phyloP scores from a whole-genome alignment of 495 filamentous ascomycete genomes.

The Oleoguttula mirabilis region DNA sequence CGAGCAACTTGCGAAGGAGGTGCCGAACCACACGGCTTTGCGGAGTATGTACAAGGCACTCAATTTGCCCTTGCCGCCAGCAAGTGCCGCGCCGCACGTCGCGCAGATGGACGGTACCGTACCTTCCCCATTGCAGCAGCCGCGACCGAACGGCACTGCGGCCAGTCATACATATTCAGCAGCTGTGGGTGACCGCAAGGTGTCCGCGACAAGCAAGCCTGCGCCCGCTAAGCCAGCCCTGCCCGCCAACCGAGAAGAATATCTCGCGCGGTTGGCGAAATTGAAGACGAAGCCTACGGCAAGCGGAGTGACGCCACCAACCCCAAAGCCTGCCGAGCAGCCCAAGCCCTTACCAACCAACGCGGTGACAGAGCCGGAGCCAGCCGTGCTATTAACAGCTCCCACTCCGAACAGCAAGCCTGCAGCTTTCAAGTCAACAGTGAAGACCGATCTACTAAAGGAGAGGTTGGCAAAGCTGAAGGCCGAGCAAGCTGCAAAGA shows the following conservation, averaged over 20 bases:
- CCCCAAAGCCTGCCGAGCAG: too few relatives aligned
- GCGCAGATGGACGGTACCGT: too few relatives aligned
- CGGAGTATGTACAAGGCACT: constrained; percentile 10
- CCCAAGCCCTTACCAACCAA: too few relatives aligned
- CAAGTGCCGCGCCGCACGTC: too few relatives aligned
- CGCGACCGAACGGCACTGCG: neutral
- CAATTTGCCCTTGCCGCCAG: too few relatives aligned
- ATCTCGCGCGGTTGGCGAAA: constrained; percentile 11
- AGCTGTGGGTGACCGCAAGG: neutral
- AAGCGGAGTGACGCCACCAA: too few relatives aligned
- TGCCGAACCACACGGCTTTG: constrained; percentile 9
- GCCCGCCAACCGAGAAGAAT: constrained; percentile 1
- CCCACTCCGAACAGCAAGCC: too few relatives aligned
- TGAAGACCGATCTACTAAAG: constrained; percentile 8
- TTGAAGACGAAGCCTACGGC: neutral
- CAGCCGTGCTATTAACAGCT: too few relatives aligned
- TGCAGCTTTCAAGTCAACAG: neutral
- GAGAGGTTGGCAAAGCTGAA: constrained; percentile 8
- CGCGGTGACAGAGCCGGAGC: too few relatives aligned
- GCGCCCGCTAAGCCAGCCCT: neutral
- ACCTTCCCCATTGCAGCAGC: too few relatives aligned
- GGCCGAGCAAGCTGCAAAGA: constrained; percentile 11
- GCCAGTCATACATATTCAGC: neutral
- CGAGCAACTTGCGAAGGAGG: constrained; percentile 11
- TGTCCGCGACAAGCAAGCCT: constrained; percentile 1